Evolutionary conservation across 2,329 filamentous ascomycete genomes (phyloP).

Genomic region (Calonectria honghensis): DNA sequence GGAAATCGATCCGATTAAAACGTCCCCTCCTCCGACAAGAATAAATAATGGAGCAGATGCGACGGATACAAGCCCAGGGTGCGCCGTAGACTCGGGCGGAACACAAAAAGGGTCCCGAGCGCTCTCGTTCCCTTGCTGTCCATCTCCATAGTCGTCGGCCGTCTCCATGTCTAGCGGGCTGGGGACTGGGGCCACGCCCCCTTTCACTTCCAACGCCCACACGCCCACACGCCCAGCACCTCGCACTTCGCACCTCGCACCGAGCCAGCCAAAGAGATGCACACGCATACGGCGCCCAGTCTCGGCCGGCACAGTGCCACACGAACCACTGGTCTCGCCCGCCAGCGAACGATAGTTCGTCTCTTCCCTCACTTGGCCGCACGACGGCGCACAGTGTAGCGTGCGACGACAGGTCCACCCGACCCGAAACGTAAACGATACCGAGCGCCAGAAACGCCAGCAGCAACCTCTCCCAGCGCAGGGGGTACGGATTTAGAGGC

Average conservation of each 20-base stretch:
- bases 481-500: constrained; percentile 24
- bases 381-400: constrained; percentile 21
- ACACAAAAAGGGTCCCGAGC: constrained; percentile 51
- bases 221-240: neutral
- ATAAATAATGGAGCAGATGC: constrained; percentile 40
- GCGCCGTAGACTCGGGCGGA: constrained; percentile 47
- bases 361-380: constrained; percentile 8
- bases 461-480: constrained; percentile 3
- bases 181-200: constrained; percentile 44
- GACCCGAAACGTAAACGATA: constrained; percentile 28
- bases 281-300: constrained; percentile 25
- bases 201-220: constrained; percentile 16
- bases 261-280: neutral
- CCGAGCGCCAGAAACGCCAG: constrained; percentile 5
- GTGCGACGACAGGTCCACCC: constrained; percentile 10
- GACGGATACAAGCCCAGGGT: constrained; percentile 37
- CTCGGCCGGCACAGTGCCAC: constrained; percentile 17
- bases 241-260: constrained; percentile 34
- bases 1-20: constrained; percentile 5
- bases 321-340: neutral
- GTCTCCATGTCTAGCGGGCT: constrained; percentile 38
- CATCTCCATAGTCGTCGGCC: constrained; percentile 38
- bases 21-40: constrained; percentile 26
- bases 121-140: constrained; percentile 40
- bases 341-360: neutral